Evolutionary conservation across 306 rosid genomes (phyloP), one percentile per base, ranked within the genome.

Genomic region (Clitoria ternatea): DNA sequence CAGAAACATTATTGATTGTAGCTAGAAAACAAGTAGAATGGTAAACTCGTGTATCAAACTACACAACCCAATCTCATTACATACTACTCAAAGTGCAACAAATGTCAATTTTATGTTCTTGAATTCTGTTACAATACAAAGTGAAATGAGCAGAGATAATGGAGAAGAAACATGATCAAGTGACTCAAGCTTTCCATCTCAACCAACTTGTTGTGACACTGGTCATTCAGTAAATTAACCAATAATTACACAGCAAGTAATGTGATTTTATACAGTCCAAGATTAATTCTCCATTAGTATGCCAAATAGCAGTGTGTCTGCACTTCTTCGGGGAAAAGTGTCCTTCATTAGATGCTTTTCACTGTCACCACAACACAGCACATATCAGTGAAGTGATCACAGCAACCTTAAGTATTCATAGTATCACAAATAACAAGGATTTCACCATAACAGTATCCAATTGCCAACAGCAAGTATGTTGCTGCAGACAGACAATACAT

Each of bases 151-250:
- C 20, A 44, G 4, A 72, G 4, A 72, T 45, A 48, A 12, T 10
- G 52, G 48, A n/a, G 42, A 47, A 47, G 29, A 32, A n/a, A 50
- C 19, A 2, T 3, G 1, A 32, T 15, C 39, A 27, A 30, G 20
- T 30, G 24, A 20, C 13, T 30, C 42, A 42, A 24, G 24, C 3
- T 50, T 13, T 27, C 27, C 72, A 63, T 39, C 44, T 50, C 26
- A 27, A 39, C 30, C 56, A 40, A 39, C 66, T 30, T 32, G 26
- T 30, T 32, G 26, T 61, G 70, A 36, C 20, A 63, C 18, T 17
- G 47, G 10, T 30, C 63, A 62, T 27, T 4, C 33, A 63, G 66
- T n/a, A 63, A 64, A 64, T 64, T 47, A 42, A 39, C 65, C 54
- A 27, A 62, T n/a, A 75, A 54, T 65, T 66, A 52, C 43, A 4